These are phyloP conservation scores for Rhynchospora pubera DNA, from an alignment of 176 grass and related monocot species.

Conservation along the genomic window DNA sequence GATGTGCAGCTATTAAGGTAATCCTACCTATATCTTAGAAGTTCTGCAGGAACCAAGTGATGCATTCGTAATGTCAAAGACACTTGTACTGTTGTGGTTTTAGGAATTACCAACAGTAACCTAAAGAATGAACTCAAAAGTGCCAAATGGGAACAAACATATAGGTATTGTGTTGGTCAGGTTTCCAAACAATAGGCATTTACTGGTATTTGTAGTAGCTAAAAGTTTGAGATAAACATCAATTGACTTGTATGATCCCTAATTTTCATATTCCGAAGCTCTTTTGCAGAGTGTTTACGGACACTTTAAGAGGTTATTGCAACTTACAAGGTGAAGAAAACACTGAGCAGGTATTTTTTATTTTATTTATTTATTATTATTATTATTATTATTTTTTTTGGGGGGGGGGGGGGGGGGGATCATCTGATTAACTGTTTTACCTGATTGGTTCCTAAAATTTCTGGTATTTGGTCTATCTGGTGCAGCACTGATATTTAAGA, in stretches of 20 bases:
- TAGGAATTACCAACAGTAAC: not conserved
- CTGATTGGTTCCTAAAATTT: not conserved
- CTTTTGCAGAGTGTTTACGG: conserved; percentile 70
- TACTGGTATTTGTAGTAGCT: not conserved
- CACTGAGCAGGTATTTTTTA: conserved; percentile 48
- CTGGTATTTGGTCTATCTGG: not conserved
- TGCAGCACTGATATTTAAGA: not conserved
- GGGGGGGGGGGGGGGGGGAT: no score
- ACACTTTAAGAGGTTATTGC: conserved; percentile 54
- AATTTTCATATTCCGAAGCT: conserved; percentile 14
- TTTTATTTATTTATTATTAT: not conserved
- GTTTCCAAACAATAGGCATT: not conserved
- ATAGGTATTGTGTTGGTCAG: not conserved
- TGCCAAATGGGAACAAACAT: not conserved
- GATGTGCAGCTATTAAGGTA: conserved; percentile 85
- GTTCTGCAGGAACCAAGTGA: not conserved
- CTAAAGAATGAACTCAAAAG: not conserved
- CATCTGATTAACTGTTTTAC: no score
- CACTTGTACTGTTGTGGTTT: not conserved
- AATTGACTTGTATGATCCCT: not conserved
- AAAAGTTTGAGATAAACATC: not conserved
- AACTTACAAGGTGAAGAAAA: conserved; percentile 38
- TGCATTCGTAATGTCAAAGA: not conserved
- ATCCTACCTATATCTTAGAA: conserved; percentile 22
- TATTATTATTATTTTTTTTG: not conserved